phyloP scores from a whole-genome alignment of 2,329 filamentous ascomycete genomes.

The Exophiala xenobiotica region DNA sequence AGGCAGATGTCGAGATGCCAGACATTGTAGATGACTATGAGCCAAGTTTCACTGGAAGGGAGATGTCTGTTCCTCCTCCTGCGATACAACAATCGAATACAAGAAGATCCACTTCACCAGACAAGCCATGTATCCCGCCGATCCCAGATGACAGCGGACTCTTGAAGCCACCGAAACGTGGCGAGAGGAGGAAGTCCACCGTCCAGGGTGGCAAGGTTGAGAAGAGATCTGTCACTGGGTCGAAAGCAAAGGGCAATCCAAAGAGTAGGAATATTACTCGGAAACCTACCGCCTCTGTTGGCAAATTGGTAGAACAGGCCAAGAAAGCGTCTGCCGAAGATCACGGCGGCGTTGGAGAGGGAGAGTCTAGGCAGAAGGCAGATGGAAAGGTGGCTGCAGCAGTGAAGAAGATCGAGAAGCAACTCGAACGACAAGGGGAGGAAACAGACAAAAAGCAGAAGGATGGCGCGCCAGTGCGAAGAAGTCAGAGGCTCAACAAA shows the following conservation, averaged over 20 bases:
- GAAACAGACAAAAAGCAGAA: constrained; percentile 14
- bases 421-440: constrained; percentile 7
- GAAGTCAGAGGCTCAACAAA: constrained; percentile 21
- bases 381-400: constrained; percentile 12
- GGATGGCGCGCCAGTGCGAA: constrained; percentile 20
- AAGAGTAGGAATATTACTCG: constrained; percentile 21
- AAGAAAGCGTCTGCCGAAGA: constrained; percentile 6
- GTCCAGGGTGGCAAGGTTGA: constrained; percentile 22
- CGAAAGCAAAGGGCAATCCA: constrained; percentile 7
- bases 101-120: neutral
- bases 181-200: constrained; percentile 17
- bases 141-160: constrained; percentile 4
- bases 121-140: constrained; percentile 10
- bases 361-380: neutral
- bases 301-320: constrained; percentile 17
- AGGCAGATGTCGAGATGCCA: constrained; percentile 18
- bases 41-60: neutral
- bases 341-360: neutral
- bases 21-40: neutral
- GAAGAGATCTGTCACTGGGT: constrained; percentile 20
- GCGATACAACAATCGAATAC: neutral
- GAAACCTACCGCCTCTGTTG: constrained; percentile 15
- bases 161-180: constrained; percentile 22
- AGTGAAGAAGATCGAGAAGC: constrained; percentile 15
- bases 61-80: neutral